phyloP scores from a whole-genome alignment of 495 filamentous ascomycete genomes.

The Lasiosphaeria ovina region DNA sequence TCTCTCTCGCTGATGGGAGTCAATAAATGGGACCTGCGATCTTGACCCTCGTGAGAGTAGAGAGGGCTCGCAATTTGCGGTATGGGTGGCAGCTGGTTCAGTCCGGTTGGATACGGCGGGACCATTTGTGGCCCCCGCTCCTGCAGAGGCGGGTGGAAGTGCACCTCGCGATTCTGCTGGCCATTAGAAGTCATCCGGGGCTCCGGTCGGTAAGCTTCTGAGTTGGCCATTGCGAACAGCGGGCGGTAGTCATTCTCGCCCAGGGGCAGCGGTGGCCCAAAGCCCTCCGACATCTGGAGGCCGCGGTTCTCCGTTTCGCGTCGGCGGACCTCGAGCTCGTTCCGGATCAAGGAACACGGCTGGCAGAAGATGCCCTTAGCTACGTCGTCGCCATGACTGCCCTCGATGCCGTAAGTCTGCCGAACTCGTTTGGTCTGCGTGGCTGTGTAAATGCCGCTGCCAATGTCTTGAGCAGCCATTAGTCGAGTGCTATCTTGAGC shows the following conservation, averaged over 20 bases:
- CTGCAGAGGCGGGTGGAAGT: constrained; percentile 4
- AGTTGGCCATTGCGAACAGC: constrained; percentile 18
- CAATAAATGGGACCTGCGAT: constrained; percentile 17
- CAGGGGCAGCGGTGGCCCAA: constrained; percentile 16
- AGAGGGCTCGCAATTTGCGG: constrained; percentile 16
- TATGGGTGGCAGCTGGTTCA: constrained; percentile 11
- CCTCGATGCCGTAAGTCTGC: constrained; percentile 25
- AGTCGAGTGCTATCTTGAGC: neutral
- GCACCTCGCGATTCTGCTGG: constrained; percentile 5
- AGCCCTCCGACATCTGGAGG: constrained; percentile 7
- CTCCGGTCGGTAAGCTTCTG: constrained; percentile 19
- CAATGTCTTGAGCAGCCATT: constrained; percentile 16
- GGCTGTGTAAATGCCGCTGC: constrained; percentile 28
- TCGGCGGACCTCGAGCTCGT: constrained; percentile 25
- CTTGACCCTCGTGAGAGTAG: constrained; percentile 5
- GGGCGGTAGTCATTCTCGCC: constrained; percentile 23
- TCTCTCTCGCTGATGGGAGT: constrained; percentile 28
- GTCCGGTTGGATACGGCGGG: constrained; percentile 16
- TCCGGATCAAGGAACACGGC: constrained; percentile 29
- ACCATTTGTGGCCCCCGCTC: constrained; percentile 5
- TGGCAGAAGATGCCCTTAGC: constrained; percentile 28
- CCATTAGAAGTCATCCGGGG: constrained; percentile 18
- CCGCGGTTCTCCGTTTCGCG: constrained; percentile 17
- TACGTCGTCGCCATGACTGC: constrained; percentile 21
- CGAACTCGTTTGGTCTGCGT: constrained; percentile 23